A percentile compares a stretch with the other conserved stretches of the same genome.
Evolutionary conservation across 768 basidiomycete species (phyloP).

Genomic region (Agrocybe pediades): DNA sequence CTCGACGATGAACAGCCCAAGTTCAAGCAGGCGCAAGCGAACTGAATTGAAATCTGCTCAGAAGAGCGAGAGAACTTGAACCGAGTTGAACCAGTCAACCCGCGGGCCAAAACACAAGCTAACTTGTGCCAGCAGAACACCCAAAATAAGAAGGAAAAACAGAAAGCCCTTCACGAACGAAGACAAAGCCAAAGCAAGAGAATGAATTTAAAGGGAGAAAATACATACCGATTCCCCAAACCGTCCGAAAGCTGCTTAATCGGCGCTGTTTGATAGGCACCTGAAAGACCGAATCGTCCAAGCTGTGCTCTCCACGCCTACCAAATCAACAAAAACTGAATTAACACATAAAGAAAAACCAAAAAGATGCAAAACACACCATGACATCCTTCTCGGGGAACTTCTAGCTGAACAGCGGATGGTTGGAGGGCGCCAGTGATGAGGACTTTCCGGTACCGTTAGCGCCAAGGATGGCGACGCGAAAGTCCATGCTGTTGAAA

Average conservation of each 20-base stretch:
- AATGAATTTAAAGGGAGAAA: conserved; percentile 2
- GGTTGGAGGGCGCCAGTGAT: conserved; percentile 83
- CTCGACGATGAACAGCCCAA: too few relatives aligned
- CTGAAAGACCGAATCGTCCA: conserved; percentile 94
- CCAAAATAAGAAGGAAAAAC: too few relatives aligned
- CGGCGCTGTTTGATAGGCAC: conserved; percentile 89
- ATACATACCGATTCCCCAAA: conserved; percentile 83
- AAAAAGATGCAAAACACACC: conserved; percentile 40
- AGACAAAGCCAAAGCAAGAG: too few relatives aligned
- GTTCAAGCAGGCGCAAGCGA: too few relatives aligned
- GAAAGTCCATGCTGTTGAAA: conserved; percentile 95
- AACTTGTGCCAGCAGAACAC: too few relatives aligned
- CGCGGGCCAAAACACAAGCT: neutral
- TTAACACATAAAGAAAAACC: too few relatives aligned
- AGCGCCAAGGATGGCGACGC: conserved; percentile 93
- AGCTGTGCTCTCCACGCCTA: conserved; percentile 96
- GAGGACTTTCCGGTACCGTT: conserved; percentile 87
- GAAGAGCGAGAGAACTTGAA: too few relatives aligned
- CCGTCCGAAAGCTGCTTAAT: conserved; percentile 97
- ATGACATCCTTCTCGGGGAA: conserved; percentile 93
- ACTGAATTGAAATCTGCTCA: too few relatives aligned
- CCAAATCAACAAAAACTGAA: too few relatives aligned
- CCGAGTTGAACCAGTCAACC: too few relatives aligned
- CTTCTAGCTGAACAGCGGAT: conserved; percentile 70
- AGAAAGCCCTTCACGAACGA: too few relatives aligned